phyloP scores from a whole-genome alignment of 768 basidiomycete species.

The Kwoniella dendrophila region DNA sequence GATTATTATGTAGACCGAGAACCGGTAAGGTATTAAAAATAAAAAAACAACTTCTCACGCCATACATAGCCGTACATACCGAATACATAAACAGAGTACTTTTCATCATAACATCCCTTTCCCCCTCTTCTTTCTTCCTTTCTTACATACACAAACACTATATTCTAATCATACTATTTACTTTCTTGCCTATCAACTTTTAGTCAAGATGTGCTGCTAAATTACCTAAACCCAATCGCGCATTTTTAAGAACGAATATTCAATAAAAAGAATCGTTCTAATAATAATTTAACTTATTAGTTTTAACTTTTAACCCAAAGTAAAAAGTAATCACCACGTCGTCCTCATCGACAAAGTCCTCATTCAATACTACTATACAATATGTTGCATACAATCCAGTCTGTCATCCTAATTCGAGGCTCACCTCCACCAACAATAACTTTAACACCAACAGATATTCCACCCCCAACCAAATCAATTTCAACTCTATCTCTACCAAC shows the following conservation, averaged over 20 bases:
- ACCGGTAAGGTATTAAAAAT: too few relatives aligned
- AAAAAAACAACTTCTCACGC: conserved; percentile 20
- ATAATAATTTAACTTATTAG: background rate
- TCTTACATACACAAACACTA: background rate
- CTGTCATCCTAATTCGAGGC: conserved; percentile 11
- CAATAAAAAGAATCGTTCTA: conserved; percentile 15
- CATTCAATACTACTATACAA: conserved; percentile 6
- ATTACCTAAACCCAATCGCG: background rate
- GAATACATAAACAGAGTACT: conserved; percentile 13
- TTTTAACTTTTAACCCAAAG: background rate
- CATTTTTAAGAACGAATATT: conserved; percentile 1
- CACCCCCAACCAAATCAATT: conserved; percentile 6
- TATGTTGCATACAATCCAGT: conserved; percentile 16
- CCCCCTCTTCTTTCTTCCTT: conserved; percentile 13
- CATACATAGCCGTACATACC: background rate
- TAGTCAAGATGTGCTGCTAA: conserved; percentile 23
- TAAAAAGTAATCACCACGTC: conserved; percentile 14
- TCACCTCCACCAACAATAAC: conserved; percentile 4
- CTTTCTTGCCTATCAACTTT: background rate
- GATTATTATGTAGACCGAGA: background rate
- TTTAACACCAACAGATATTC: conserved; percentile 1
- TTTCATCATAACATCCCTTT: background rate
- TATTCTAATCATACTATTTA: background rate
- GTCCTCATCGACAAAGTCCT: conserved; percentile 11
- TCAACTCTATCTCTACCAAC: background rate